A percentile compares a stretch with the other conserved stretches of the same genome.
phyloP scores from a whole-genome alignment of 2,329 filamentous ascomycete species.

The Fonsecaea erecta region DNA sequence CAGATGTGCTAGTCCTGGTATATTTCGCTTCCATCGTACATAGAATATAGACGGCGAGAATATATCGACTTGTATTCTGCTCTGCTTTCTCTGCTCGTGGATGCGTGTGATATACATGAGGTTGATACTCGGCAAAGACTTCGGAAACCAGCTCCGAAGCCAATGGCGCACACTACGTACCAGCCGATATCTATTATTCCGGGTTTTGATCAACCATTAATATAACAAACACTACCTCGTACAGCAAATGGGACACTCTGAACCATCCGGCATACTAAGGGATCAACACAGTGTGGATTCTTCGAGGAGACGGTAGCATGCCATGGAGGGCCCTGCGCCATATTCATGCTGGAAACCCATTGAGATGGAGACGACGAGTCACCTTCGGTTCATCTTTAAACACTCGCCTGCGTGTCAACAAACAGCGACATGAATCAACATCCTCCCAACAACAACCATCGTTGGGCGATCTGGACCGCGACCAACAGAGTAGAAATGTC shows the following conservation, averaged over 20 bases:
- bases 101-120: background rate
- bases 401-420: background rate
- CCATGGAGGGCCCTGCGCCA: conserved; percentile 25
- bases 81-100: background rate
- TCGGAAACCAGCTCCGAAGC: conserved; percentile 7
- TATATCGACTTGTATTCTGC: background rate
- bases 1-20: background rate
- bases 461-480: background rate
- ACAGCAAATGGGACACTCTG: background rate
- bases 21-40: background rate
- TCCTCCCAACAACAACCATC: background rate
- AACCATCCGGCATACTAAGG: background rate
- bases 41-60: background rate
- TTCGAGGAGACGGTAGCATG: conserved; percentile 24
- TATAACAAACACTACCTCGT: no score
- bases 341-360: conserved; percentile 11
- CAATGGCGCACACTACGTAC: conserved; percentile 10
- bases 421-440: conserved; percentile 1
- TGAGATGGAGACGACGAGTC: background rate
- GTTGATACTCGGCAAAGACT: conserved; percentile 8
- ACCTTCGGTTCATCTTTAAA: background rate
- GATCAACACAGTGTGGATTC: background rate
- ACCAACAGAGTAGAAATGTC: conserved; percentile 8
- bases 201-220: no score
- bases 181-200: no score